phyloP scores from a whole-genome alignment of 129 eudicot species.

The Gnaphalium uliginosum region DNA sequence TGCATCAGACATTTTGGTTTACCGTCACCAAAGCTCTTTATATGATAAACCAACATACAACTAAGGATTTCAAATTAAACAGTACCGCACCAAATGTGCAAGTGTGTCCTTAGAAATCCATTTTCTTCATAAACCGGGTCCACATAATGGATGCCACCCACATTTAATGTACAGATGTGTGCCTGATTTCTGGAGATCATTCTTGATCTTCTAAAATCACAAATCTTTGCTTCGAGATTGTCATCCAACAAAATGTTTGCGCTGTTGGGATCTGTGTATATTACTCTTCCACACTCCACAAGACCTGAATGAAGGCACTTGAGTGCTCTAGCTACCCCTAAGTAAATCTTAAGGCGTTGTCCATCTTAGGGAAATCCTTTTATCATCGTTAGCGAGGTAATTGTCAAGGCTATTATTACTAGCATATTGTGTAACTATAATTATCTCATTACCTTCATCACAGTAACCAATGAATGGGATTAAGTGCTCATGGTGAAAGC shows the following conservation, averaged over 20 bases:
- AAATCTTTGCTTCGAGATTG: not conserved
- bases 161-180: not conserved
- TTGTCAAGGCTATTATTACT: not conserved
- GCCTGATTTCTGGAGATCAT: not conserved
- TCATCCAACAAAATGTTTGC: not conserved
- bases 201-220: not conserved
- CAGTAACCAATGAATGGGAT: not conserved
- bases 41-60: not conserved
- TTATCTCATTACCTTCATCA: not conserved
- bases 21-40: not conserved
- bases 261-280: not conserved
- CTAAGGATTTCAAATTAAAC: not conserved
- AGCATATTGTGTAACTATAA: not conserved
- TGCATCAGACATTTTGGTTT: not conserved
- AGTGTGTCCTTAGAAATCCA: not conserved
- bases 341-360: slow-evolving; percentile 6
- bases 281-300: not conserved
- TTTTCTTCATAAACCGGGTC: not conserved
- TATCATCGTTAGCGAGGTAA: not conserved
- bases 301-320: not conserved
- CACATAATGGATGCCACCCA: not conserved
- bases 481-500: not conserved
- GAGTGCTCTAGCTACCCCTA: slow-evolving; percentile 5
- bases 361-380: not conserved
- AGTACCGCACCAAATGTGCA: not conserved